Base-by-base conservation (phyloP, 1,139 yeast genomes). In the Protomyces lactucae-debilis region DNA sequence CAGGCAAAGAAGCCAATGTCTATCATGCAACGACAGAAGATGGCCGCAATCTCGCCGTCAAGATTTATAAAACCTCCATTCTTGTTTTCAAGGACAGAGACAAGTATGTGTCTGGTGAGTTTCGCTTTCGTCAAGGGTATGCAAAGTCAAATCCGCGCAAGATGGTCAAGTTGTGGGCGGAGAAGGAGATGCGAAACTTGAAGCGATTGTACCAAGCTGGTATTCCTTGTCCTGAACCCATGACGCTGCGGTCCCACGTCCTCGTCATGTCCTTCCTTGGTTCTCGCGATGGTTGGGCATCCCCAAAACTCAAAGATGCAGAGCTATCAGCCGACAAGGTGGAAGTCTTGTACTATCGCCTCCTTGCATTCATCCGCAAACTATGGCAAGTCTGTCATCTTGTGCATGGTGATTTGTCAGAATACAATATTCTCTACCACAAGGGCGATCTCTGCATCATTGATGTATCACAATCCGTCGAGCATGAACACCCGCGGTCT, bases 131-230 rank as follows among this genome's bases (percentile, higher is more conserved):
- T 73, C 88, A 89, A 72, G 83, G 86, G 14, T 89, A 90, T 70
- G 83, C 83, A 67, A 92, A 90, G 72, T 90, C 91, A 70, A 95
- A 95, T 72, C 98, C 99, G 6, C 82, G 99, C 71, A 92, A 92
- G 73, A 93, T 95, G 98, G 97, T 95, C 67, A 89, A 90, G 74
- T 82, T 92, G 40, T 95, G 99, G 99, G 99, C 99, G 0, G 99
- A 95, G 74, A 95, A 95, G 73, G 99, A 95, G 76, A 92, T 91
- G 71, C 78, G 99, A 65, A 95, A 95, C 73, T 79, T 95, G 75
- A 92, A 89, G 73, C 80, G 99, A 73, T 79, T 95, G 28, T 79
- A 88, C 73, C 76, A 81, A 60, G 82, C 85, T 66, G 96, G 95
- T 0, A 88, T 95, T 56, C 95, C 96, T 14, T 87, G 92, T 64